Evolutionary conservation across 805 yeast species (phyloP), one percentile per base, ranked within the genome.

Genomic region (Kazachstania viticola): DNA sequence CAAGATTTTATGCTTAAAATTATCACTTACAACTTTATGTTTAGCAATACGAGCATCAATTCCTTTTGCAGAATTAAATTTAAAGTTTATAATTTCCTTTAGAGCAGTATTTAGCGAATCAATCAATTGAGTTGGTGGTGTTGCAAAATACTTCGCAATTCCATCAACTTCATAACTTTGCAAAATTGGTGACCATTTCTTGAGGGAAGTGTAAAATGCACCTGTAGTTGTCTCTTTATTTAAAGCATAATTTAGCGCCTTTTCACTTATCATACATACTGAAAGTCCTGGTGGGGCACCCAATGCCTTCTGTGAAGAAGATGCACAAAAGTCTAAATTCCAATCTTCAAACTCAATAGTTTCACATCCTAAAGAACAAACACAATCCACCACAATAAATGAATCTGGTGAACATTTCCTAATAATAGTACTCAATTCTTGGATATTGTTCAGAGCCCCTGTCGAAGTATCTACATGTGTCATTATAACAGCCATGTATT

Each of bases 401-500:
- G 95, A 73, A 19, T 80, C 79, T 33, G 97, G 96, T 4, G 84
- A 71, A 2, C 66, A 60, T 40, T 61, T 50, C 46, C 74, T 72
- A 37, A 81, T 78, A n/a, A 76, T 42, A 32, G 57, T 60, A 17
- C 93, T 58, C 35, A 85, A 66, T 13, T 64, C 61, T 49, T 71
- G 64, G 40, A 88, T 75, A 49, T 81, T 79, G 28, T 76, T 64
- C 25, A 85, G 71, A 26, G 88, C 95, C n/a, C 94, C 94, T 22
- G 96, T 84, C 2, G 95, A 84, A 28, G 97, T 91, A 58, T 91
- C 98, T 24, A 91, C 95, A 47, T 88, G 97, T 26, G 96, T 88
- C 48, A 87, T 70, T 29, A 94, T 83, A 45, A 88, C 67, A 32
- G 81, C 69, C 40, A 70, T 54, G 63, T 79, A 88, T 38, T 62